Percentiles rank a stretch among this genome's conserved stretches.
Conservation (phyloP, 1,139 yeast species). For the Zygosaccharomyces sapae region DNA sequence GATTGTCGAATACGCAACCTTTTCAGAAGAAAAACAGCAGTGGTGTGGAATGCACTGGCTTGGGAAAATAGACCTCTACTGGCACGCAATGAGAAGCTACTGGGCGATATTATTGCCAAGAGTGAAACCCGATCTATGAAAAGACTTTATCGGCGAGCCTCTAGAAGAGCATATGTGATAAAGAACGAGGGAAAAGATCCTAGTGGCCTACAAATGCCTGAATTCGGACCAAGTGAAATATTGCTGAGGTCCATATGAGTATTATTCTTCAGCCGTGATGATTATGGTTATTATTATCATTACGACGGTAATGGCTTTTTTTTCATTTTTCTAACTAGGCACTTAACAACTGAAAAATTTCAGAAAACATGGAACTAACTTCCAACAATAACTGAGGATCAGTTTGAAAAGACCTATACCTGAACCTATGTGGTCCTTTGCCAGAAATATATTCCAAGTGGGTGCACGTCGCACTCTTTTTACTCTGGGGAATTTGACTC, state of each 20-base stretch:
- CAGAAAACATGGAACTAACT: not conserved
- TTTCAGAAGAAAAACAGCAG: conserved; percentile 18
- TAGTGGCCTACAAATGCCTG: conserved; percentile 1
- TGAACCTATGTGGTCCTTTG: conserved; percentile 10
- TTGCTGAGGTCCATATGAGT: conserved; percentile 7
- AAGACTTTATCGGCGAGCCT: conserved; percentile 20
- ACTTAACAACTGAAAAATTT: conserved; percentile 2
- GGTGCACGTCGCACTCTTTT: conserved; percentile 18
- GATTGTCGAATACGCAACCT: conserved; percentile 19
- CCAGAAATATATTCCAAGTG: conserved; percentile 15
- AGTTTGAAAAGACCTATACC: not conserved
- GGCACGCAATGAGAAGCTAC: conserved; percentile 11
- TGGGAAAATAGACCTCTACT: conserved; percentile 18
- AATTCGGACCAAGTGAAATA: conserved; percentile 10
- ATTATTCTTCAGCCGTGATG: no score
- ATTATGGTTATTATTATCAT: no score
- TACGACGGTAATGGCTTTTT: no score
- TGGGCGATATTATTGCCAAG: conserved; percentile 14
- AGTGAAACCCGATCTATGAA: conserved; percentile 10
- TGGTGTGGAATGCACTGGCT: conserved; percentile 14
- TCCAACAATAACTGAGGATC: no score
- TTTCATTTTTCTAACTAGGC: no score
- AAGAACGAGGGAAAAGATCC: conserved; percentile 5
- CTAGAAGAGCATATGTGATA: conserved; percentile 20
- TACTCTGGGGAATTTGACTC: conserved; percentile 25